Evolutionary conservation across 257 asterid species (phyloP).

Genomic region (Rhazya stricta): DNA sequence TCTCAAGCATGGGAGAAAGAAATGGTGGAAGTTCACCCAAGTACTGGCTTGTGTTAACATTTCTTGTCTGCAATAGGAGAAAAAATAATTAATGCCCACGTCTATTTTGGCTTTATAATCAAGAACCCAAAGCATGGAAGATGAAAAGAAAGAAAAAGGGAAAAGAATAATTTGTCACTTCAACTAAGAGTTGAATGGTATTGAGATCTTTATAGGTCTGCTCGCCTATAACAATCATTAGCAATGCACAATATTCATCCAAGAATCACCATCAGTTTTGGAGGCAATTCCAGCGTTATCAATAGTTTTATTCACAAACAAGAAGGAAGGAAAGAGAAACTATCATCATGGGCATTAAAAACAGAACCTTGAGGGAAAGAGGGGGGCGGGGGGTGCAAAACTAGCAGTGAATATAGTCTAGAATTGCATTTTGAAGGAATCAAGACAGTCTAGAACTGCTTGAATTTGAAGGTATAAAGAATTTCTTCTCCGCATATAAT

Average conservation of each 20-base stretch:
- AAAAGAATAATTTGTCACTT: not conserved
- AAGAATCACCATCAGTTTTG: not conserved
- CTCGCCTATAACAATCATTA: not conserved
- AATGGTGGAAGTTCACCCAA: constrained; percentile 86
- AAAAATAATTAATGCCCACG: not conserved
- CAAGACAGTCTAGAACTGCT: not conserved
- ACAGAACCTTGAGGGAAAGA: too few species aligned
- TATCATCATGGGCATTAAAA: not conserved
- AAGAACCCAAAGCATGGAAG: not conserved
- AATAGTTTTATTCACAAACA: not conserved
- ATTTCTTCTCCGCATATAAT: not conserved
- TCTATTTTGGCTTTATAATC: not conserved
- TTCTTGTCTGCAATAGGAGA: constrained; percentile 60
- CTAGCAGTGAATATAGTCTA: too few species aligned
- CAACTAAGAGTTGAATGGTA: not conserved
- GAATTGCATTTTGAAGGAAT: too few species aligned
- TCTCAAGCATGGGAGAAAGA: constrained; percentile 52
- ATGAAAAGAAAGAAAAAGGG: not conserved
- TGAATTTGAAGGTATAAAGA: not conserved
- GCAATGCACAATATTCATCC: not conserved
- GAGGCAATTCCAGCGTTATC: not conserved
- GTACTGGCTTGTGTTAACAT: constrained; percentile 65
- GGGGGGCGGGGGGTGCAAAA: too few species aligned
- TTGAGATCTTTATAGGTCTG: too few species aligned
- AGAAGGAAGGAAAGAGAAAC: not conserved